Evolutionary conservation across 2,329 filamentous ascomycete genomes (phyloP).

Genomic region (Fusarium fujikuroi): DNA sequence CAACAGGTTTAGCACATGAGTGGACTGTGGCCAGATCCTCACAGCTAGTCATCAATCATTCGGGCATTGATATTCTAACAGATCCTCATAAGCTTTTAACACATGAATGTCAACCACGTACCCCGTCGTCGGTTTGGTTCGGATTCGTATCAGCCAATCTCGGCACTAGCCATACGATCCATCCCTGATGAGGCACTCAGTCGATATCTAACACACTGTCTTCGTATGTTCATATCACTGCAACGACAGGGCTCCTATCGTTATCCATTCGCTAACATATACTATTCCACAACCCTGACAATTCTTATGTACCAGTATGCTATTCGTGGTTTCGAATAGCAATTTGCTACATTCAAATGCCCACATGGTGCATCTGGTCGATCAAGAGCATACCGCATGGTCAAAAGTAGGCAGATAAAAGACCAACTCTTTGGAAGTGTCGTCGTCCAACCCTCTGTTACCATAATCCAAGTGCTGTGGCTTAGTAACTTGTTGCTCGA

Average conservation of each 20-base stretch:
- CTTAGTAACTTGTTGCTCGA: conserved; percentile 3
- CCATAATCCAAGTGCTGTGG: background rate
- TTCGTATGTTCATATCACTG: conserved; percentile 7
- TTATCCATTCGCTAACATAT: conserved; percentile 19
- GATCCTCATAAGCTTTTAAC: conserved; percentile 15
- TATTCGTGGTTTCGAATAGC: conserved; percentile 1
- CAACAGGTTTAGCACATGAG: conserved; percentile 24
- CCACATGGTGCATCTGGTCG: conserved; percentile 9
- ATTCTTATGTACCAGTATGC: conserved; percentile 10
- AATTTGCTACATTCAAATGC: conserved; percentile 8
- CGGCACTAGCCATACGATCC: conserved; percentile 15
- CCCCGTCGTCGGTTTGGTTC: conserved; percentile 4
- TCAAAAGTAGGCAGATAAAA: background rate
- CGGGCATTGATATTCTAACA: background rate
- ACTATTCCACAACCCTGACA: conserved; percentile 18
- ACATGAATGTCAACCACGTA: conserved; percentile 13
- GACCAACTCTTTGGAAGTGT: background rate
- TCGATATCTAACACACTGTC: conserved; percentile 7
- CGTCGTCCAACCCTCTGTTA: background rate
- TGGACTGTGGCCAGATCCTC: conserved; percentile 6
- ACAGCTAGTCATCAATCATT: conserved; percentile 8
- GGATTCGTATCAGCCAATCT: conserved; percentile 10
- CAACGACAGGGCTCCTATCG: conserved; percentile 12
- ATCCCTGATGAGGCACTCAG: conserved; percentile 18
- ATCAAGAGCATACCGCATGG: background rate